These are phyloP conservation scores for Fragaria vesca DNA, from an alignment of 306 rosid genomes.

Conservation along the genomic window DNA sequence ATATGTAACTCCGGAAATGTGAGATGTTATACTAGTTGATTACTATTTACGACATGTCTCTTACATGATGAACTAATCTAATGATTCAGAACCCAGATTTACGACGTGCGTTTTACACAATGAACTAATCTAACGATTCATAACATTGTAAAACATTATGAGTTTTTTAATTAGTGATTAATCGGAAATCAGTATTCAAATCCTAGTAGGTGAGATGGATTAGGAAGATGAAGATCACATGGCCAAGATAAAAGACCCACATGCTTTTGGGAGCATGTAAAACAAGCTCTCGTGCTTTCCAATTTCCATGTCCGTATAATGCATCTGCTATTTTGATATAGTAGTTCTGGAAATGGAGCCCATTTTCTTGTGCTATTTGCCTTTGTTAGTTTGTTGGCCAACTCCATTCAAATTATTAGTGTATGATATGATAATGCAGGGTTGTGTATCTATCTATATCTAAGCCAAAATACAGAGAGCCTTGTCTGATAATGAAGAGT, in stretches of 20 bases:
- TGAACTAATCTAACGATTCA: neutral
- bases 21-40: neutral
- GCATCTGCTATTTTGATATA: neutral
- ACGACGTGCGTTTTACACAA: too few relatives aligned
- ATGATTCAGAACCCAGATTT: neutral
- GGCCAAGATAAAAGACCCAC: slow-evolving; percentile 5
- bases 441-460: neutral
- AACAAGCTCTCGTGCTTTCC: slow-evolving; percentile 9
- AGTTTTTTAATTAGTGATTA: neutral
- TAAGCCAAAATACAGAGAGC: neutral
- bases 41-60: neutral
- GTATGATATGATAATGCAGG: neutral
- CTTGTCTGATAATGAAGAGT: neutral
- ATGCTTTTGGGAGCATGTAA: slow-evolving; percentile 3
- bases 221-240: slow-evolving; percentile 13
- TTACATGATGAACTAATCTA: neutral
- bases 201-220: neutral
- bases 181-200: neutral
- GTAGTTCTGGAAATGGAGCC: neutral
- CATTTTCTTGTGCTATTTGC: slow-evolving; percentile 1
- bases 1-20: neutral
- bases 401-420: neutral
- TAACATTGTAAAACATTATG: neutral
- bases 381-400: slow-evolving; percentile 2
- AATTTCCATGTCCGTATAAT: neutral